These are phyloP conservation scores for Alloascoidea hylecoeti DNA, from an alignment of 805 yeast genomes.

Conservation along the genomic window DNA sequence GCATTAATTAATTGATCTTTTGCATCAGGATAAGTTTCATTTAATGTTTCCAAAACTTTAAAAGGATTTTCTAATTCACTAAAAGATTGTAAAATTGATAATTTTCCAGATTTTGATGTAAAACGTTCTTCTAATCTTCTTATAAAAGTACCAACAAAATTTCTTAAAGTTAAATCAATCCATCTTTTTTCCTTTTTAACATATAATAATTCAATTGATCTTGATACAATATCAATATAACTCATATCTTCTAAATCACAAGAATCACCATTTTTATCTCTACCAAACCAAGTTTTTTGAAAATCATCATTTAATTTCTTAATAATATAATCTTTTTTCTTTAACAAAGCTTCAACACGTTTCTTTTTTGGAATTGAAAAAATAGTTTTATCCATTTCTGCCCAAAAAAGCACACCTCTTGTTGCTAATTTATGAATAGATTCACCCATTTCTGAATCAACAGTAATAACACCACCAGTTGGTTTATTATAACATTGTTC, in stretches of 20 bases:
- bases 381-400: slow-evolving; percentile 89
- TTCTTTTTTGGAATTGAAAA: slow-evolving; percentile 86
- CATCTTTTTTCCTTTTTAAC: slow-evolving; percentile 69
- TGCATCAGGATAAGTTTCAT: slow-evolving; percentile 60
- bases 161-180: slow-evolving; percentile 80
- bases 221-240: slow-evolving; percentile 75
- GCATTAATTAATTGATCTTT: slow-evolving; percentile 76
- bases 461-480: slow-evolving; percentile 95
- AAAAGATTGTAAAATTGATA: slow-evolving; percentile 65
- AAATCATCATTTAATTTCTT: slow-evolving; percentile 79
- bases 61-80: slow-evolving; percentile 57
- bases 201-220: slow-evolving; percentile 80
- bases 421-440: slow-evolving; percentile 98
- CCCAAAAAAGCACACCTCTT: slow-evolving; percentile 95
- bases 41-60: slow-evolving; percentile 41
- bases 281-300: slow-evolving; percentile 98
- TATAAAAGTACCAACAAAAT: slow-evolving; percentile 73
- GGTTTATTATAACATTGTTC: slow-evolving; percentile 89
- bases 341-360: slow-evolving; percentile 57
- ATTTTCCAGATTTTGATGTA: slow-evolving; percentile 27
- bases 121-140: slow-evolving; percentile 97
- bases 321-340: slow-evolving; percentile 81
- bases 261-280: slow-evolving; percentile 52
- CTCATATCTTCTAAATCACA: slow-evolving; percentile 95
- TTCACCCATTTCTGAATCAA: slow-evolving; percentile 98